Conservation (phyloP, 2,329 filamentous ascomycete genomes). For the Trichophyton rubrum region DNA sequence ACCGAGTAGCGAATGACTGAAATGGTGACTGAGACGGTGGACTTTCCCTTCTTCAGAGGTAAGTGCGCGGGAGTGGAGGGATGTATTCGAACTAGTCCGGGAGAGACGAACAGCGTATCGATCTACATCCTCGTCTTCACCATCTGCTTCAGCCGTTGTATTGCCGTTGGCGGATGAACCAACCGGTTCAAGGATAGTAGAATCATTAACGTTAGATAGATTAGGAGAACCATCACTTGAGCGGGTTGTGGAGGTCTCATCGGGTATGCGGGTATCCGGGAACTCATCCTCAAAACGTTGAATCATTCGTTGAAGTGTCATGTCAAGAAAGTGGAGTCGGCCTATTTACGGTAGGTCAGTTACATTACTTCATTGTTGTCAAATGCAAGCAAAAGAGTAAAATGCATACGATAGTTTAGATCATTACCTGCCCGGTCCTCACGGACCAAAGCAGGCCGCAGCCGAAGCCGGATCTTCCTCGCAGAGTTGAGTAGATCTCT, state of each 20-base stretch:
- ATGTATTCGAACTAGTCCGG: conserved; percentile 54
- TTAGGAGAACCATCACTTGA: conserved; percentile 21
- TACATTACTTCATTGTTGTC: conserved; percentile 1
- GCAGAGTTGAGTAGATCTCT: conserved; percentile 79
- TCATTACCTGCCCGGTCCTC: conserved; percentile 61
- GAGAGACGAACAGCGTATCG: conserved; percentile 39
- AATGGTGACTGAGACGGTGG: conserved; percentile 54
- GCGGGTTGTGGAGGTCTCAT: conserved; percentile 17
- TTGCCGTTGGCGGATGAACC: conserved; percentile 28
- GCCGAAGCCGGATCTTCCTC: conserved; percentile 68
- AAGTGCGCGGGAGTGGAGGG: conserved; percentile 51
- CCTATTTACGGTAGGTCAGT: conserved; percentile 35
- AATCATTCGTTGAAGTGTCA: conserved; percentile 82
- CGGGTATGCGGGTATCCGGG: conserved; percentile 60
- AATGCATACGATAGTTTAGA: conserved; percentile 58
- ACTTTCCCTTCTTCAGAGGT: conserved; percentile 58
- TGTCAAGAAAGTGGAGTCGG: conserved; percentile 72
- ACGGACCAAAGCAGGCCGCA: conserved; percentile 71
- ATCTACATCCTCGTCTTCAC: conserved; percentile 32
- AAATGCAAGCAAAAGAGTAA: background rate
- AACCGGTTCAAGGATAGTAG: conserved; percentile 4
- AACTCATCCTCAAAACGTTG: conserved; percentile 93
- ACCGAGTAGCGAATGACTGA: conserved; percentile 51
- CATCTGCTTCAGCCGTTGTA: conserved; percentile 23
- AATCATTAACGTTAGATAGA: conserved; percentile 21